Evolutionary conservation across 371 early-diverging fungal species (phyloP).

Genomic region (Lichtheimia ornata): DNA sequence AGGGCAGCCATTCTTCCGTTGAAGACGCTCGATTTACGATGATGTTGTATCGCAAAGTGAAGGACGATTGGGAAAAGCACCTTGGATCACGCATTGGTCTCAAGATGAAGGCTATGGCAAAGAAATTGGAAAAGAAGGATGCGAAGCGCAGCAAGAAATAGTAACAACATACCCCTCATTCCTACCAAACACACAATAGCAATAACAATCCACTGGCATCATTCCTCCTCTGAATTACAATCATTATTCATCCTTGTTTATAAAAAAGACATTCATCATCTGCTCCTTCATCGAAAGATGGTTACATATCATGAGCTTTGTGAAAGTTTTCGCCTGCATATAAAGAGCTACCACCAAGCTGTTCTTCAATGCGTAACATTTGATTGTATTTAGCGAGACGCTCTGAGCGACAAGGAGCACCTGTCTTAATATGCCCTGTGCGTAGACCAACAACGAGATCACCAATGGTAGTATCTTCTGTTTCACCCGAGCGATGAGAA

Average conservation of each 20-base stretch:
- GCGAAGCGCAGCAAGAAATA: not conserved
- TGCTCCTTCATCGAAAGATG: not conserved
- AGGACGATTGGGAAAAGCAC: constrained; percentile 80
- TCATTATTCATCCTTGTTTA: constrained; percentile 2
- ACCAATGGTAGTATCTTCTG: constrained; percentile 98
- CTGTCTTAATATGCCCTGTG: constrained; percentile 99
- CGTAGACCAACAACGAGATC: constrained; percentile 97
- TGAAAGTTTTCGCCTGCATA: constrained; percentile 96
- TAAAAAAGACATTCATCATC: constrained; percentile 3
- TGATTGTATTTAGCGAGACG: constrained; percentile 99
- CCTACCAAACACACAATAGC: not conserved
- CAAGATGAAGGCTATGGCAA: constrained; percentile 19
- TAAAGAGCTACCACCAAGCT: constrained; percentile 73
- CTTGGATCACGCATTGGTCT: constrained; percentile 32
- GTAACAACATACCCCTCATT: not conserved
- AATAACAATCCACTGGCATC: not conserved
- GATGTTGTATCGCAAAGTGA: constrained; percentile 80
- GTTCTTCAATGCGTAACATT: constrained; percentile 92
- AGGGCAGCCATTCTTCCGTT: constrained; percentile 89
- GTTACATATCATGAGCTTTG: constrained; percentile 68
- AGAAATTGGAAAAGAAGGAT: constrained; percentile 12
- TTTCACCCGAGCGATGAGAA: constrained; percentile 99
- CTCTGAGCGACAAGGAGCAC: constrained; percentile 98
- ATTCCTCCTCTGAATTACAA: too few relatives aligned
- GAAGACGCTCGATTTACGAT: constrained; percentile 93